Percentiles rank a stretch among this genome's conserved stretches.
Evolutionary conservation across 2,329 filamentous ascomycete genomes (phyloP).

Genomic region (Periconia digitata): DNA sequence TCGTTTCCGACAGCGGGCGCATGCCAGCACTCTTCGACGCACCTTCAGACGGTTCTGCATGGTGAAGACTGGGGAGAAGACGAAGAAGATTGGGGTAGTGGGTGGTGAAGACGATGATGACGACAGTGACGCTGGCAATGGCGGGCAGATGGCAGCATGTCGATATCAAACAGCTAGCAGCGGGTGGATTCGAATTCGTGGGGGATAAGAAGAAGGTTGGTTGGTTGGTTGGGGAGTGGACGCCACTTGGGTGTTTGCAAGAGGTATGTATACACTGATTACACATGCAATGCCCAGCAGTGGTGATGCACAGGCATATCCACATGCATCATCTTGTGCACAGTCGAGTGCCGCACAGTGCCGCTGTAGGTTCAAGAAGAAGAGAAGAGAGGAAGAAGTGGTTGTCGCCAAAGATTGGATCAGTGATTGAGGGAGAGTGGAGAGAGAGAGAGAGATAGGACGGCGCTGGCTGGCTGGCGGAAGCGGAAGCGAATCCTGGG

Average conservation of each 20-base stretch:
- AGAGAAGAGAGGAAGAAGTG: background rate
- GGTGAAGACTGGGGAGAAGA: slow-evolving; percentile 13
- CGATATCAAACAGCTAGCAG: background rate
- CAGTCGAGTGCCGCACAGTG: background rate
- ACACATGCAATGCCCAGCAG: background rate
- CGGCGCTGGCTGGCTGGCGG: background rate
- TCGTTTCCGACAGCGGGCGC: slow-evolving; percentile 39
- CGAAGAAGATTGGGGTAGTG: slow-evolving; percentile 8
- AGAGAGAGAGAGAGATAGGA: background rate
- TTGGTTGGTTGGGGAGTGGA: too few relatives aligned
- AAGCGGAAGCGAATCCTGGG: background rate
- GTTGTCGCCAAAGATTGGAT: background rate
- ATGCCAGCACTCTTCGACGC: slow-evolving; percentile 38
- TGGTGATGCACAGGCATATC: background rate
- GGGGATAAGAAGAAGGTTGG: too few relatives aligned
- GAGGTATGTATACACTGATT: background rate
- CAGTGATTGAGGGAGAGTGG: background rate
- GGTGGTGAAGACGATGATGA: slow-evolving; percentile 12
- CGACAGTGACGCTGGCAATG: slow-evolving; percentile 22
- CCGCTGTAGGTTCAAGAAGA: too few relatives aligned
- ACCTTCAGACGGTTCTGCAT: slow-evolving; percentile 40
- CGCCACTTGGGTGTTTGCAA: too few relatives aligned
- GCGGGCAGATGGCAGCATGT: slow-evolving; percentile 1
- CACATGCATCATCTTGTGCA: background rate
- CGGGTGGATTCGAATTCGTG: background rate